A percentile compares a stretch with the other conserved stretches of the same genome.
These are phyloP conservation scores for Claviceps arundinis DNA, from an alignment of 2,329 filamentous ascomycete species.

Conservation along the genomic window DNA sequence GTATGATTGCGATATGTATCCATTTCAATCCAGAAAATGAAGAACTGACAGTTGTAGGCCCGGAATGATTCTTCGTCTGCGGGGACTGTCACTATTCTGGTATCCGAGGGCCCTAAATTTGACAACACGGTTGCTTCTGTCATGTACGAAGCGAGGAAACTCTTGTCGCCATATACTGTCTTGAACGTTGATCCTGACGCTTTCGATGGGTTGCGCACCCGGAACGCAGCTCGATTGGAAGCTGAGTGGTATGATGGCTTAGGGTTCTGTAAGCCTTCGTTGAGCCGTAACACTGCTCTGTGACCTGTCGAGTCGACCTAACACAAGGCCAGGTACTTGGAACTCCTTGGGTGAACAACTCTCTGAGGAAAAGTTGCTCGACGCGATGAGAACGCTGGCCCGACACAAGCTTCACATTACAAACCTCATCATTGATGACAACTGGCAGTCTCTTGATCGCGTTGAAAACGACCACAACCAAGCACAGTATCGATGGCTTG, in stretches of 20 bases:
- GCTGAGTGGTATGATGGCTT: constrained; percentile 87
- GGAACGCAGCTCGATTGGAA: constrained; percentile 52
- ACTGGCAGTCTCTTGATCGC: constrained; percentile 70
- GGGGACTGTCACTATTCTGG: constrained; percentile 49
- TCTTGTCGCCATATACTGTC: constrained; percentile 25
- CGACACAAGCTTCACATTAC: constrained; percentile 62
- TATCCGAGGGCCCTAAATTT: constrained; percentile 58
- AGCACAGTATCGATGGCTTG: constrained; percentile 54
- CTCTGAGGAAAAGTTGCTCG: constrained; percentile 65
- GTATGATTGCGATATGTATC: constrained; percentile 27
- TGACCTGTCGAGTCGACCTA: constrained; percentile 8
- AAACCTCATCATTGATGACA: constrained; percentile 90
- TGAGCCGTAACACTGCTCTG: neutral
- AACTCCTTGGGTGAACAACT: constrained; percentile 78
- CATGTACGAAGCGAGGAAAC: constrained; percentile 73
- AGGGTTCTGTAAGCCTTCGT: constrained; percentile 56
- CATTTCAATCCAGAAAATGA: neutral
- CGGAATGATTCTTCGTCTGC: constrained; percentile 52
- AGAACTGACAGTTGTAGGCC: constrained; percentile 24
- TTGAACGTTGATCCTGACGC: constrained; percentile 32
- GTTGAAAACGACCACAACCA: constrained; percentile 34
- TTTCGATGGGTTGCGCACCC: constrained; percentile 30
- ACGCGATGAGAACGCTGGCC: constrained; percentile 59
- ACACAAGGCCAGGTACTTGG: constrained; percentile 54
- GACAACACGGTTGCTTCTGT: constrained; percentile 66